Conservation (phyloP, 2,329 filamentous ascomycete genomes). For the Xylaria hypoxylon region DNA sequence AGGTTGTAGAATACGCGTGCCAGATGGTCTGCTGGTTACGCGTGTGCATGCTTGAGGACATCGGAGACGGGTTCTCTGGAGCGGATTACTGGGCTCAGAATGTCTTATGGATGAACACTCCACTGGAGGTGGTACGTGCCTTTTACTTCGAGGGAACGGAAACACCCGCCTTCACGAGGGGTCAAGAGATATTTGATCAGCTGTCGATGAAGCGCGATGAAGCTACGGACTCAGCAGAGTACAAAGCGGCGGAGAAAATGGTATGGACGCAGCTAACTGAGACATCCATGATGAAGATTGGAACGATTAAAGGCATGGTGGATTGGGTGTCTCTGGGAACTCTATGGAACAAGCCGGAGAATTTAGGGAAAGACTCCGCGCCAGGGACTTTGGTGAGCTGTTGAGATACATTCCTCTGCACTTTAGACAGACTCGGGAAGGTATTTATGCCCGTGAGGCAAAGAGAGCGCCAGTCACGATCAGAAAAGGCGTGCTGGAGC, state of each 20-base stretch:
- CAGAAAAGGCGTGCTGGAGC: constrained; percentile 27
- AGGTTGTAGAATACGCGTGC: constrained; percentile 54
- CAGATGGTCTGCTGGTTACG: constrained; percentile 55
- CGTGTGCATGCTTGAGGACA: constrained; percentile 44
- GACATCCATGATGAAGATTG: constrained; percentile 39
- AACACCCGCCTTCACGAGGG: constrained; percentile 21
- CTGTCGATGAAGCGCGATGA: constrained; percentile 40
- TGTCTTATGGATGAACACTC: constrained; percentile 31
- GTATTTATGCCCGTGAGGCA: neutral
- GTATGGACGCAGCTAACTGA: constrained; percentile 33
- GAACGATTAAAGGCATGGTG: constrained; percentile 34
- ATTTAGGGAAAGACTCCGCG: constrained; percentile 34
- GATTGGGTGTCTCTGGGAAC: constrained; percentile 31
- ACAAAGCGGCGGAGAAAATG: constrained; percentile 34
- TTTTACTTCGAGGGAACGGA: neutral
- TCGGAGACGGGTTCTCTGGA: constrained; percentile 44
- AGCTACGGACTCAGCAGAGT: constrained; percentile 23
- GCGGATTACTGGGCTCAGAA: constrained; percentile 42
- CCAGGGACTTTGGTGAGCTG: constrained; percentile 42
- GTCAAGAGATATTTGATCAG: constrained; percentile 42
- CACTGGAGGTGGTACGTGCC: constrained; percentile 32
- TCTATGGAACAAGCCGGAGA: constrained; percentile 37
- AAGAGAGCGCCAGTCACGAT: constrained; percentile 5
- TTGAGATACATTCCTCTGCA: constrained; percentile 34
- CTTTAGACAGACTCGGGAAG: constrained; percentile 35